Evolutionary conservation across 345 rosid genomes (phyloP), one percentile per base, ranked within the genome.

Genomic region (Raphanus sativus): DNA sequence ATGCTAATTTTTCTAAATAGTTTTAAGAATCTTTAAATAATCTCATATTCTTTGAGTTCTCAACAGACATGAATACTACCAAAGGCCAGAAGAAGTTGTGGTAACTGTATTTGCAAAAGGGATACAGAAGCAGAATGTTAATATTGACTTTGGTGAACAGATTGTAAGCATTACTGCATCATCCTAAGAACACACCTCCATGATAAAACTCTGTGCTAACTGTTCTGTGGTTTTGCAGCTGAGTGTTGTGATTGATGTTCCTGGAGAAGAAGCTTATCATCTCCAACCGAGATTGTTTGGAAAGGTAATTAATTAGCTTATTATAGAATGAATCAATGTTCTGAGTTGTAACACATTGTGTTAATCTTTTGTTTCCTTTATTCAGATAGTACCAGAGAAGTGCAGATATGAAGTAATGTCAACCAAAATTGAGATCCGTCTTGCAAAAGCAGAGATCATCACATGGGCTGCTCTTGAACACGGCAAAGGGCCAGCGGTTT

Each of bases 271-370:
- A 48, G 65, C 84, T 0, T 96, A 87, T 81, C 83, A 82, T 75
- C 87, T 91, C 70, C 99, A 93, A 73, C 89, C 92, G 38, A 91
- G 99, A 70, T 83, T 96, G 68, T 96, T 91, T 65, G 97, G 90
- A 67, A 96, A 93, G 96, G 99, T 96, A 84, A 32, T 21, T n/a
- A n/a, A n/a, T 6, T 24, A 2, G 21, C 7, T 65, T 8, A 10
- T 65, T 12, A 15, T 25, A 1, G 11, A 67, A 54, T 59, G 40
- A 55, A 62, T 45, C 29, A 17, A 3, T 70, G 26, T 8, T 55
- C 64, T 15, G 9, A 45, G 42, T 9, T 38, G 21, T n/a, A 54
- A 10, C 25, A 38, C 42, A 38, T 6, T 62, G 4, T 2, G 5
- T 58, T 40, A 4, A 11, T 2, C 32, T 29, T 17, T 12, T 59